Evolutionary conservation across 164 flowering plant genomes (phyloP), one percentile per base, ranked within the genome.

Genomic region (Cinnamomum micranthum): DNA sequence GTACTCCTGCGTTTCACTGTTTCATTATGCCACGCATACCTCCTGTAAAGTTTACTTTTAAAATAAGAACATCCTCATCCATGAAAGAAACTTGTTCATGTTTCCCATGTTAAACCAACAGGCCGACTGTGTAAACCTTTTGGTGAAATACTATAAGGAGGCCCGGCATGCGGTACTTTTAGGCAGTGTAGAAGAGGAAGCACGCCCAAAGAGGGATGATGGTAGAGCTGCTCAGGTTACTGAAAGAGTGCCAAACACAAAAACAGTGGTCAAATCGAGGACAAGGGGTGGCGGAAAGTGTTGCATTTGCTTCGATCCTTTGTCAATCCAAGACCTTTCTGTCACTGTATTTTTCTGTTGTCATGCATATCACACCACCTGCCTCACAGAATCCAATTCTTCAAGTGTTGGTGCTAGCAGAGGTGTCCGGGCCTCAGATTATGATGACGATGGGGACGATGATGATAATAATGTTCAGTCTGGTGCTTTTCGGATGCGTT

Each of bases 281-380:
- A 88, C 88, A 19, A 85, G 90, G 76, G 95, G 90, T 6, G 95
- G 89, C 65, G 90, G 89, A 69, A 82, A 95, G 76, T 96, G 99
- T 79, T 96, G 99, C 88, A 86, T 96, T 77, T 96, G 99, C 73
- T 94, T 96, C 64, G 98, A 96, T 82, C 93, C 99, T 6, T 83
- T 91, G 75, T 85, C 90, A 11, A 85, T 91, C 77, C 91, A 83
- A 71, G 81, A 80, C 51, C 88, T 78, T 2, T 85, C 91, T 0
- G 87, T 91, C 64, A 79, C 87, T 12, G 88, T 80, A 55, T 95
- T 95, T 92, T 95, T 93, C 75, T 95, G 99, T 73, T 95, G 95
- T 77, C 99, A 93, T 78, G 94, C 95, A 6, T 95, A 95, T 77
- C 99, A 95, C 83, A 74, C 74, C 75, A 82, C 85, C 55, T 95